Evolutionary conservation across 768 basidiomycete genomes (phyloP).

Genomic region (Terana coerulea): DNA sequence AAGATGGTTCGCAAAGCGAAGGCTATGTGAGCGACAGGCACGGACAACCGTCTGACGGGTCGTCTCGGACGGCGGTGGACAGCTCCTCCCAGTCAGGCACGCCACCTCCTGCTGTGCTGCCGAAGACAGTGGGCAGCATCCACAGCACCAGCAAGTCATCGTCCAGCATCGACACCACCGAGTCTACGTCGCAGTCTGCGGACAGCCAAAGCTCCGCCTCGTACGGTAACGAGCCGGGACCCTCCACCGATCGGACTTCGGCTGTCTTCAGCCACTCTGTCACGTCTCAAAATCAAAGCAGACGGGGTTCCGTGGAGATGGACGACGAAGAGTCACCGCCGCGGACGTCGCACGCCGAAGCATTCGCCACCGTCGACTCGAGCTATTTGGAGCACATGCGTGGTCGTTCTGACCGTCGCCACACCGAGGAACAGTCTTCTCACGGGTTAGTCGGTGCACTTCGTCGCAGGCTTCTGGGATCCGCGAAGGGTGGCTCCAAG

Average conservation of each 20-base stretch:
- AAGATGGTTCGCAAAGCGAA: conserved; percentile 4
- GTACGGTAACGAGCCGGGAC: neutral
- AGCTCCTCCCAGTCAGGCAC: neutral
- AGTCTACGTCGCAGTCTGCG: neutral
- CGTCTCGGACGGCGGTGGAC: neutral
- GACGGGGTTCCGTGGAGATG: conserved; percentile 9
- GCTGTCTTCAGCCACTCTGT: conserved; percentile 6
- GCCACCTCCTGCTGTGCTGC: neutral
- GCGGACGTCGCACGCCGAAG: conserved; percentile 33
- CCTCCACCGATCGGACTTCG: conserved; percentile 3
- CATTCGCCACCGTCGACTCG: conserved; percentile 32
- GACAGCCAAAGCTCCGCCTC: neutral
- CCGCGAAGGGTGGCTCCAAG: conserved; percentile 14
- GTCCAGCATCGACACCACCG: neutral
- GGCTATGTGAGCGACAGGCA: conserved; percentile 6
- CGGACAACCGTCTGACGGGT: neutral
- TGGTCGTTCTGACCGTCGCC: conserved; percentile 16
- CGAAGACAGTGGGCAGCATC: neutral
- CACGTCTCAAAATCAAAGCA: neutral
- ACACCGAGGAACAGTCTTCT: conserved; percentile 15
- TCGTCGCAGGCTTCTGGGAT: conserved; percentile 20
- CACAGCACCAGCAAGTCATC: neutral
- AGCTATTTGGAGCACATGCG: conserved; percentile 25
- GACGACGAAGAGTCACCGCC: conserved; percentile 24
- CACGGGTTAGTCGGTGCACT: conserved; percentile 17